Evolutionary conservation across 2,329 filamentous ascomycete species (phyloP).

Genomic region (Triangularia verruculosa): DNA sequence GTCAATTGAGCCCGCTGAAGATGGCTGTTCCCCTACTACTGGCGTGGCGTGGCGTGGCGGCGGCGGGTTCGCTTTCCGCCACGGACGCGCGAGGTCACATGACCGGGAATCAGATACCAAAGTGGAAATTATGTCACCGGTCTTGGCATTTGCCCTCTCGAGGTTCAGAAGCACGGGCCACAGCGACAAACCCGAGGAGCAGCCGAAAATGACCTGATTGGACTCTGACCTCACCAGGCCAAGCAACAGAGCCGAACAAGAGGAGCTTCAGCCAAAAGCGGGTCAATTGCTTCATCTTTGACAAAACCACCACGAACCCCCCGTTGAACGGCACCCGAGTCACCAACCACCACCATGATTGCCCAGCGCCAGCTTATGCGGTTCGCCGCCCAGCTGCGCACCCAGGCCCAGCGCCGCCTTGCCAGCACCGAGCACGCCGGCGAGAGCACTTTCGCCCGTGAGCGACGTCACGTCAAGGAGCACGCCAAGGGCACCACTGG

Average conservation of each 20-base stretch:
- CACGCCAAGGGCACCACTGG: conserved; percentile 83
- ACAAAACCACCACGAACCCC: conserved; percentile 12
- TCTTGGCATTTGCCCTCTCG: conserved; percentile 9
- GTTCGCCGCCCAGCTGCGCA: conserved; percentile 57
- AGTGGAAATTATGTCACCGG: conserved; percentile 15
- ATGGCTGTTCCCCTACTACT: not conserved
- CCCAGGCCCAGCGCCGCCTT: conserved; percentile 65
- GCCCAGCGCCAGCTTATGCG: conserved; percentile 41
- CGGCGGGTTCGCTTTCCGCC: not conserved
- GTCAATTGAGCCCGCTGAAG: not conserved
- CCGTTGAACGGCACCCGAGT: conserved; percentile 6
- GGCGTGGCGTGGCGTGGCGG: not conserved
- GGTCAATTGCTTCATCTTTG: conserved; percentile 23
- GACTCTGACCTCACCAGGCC: conserved; percentile 25
- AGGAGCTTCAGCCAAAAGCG: conserved; percentile 21
- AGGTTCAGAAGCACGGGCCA: not conserved
- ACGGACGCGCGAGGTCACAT: conserved; percentile 20
- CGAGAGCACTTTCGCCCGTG: conserved; percentile 91
- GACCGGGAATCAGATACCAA: not conserved
- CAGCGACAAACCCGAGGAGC: conserved; percentile 21
- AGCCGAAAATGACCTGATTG: conserved; percentile 28
- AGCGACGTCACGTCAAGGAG: conserved; percentile 85
- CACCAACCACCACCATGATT: conserved; percentile 17
- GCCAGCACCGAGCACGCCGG: conserved; percentile 64
- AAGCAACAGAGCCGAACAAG: not conserved